These are phyloP conservation scores for Fusarium musae DNA, from an alignment of 2,329 filamentous ascomycete species.

Conservation along the genomic window DNA sequence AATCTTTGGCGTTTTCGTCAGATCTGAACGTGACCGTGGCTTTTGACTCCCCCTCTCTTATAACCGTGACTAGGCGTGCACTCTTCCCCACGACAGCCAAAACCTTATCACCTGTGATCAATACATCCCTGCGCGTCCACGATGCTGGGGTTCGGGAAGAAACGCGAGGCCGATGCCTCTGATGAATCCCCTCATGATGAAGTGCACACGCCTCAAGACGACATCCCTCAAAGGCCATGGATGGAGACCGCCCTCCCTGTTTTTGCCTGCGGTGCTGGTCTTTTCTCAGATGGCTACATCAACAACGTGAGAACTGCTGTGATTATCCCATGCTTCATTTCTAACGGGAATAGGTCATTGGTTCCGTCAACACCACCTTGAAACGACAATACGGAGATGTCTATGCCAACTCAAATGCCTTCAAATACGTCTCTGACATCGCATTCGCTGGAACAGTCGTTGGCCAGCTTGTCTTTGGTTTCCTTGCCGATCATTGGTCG, in stretches of 20 bases:
- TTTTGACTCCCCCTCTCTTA: background rate
- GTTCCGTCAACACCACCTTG: conserved; percentile 85
- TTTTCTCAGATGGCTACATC: conserved; percentile 93
- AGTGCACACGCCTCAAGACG: background rate
- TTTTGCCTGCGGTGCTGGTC: conserved; percentile 87
- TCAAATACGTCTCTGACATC: conserved; percentile 81
- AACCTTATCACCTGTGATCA: background rate
- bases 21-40: background rate
- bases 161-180: conserved; percentile 14
- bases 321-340: background rate
- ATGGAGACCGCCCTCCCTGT: conserved; percentile 65
- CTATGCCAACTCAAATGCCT: conserved; percentile 76
- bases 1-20: background rate
- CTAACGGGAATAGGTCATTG: conserved; percentile 73
- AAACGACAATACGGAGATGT: conserved; percentile 71
- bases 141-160: conserved; percentile 37
- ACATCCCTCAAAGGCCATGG: conserved; percentile 27
- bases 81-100: background rate
- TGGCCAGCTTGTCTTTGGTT: conserved; percentile 84
- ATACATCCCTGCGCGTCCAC: background rate
- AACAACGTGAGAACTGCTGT: conserved; percentile 71
- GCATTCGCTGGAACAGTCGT: conserved; percentile 88
- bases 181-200: conserved; percentile 13
- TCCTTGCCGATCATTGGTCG: conserved; percentile 84
- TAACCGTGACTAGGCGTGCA: conserved; percentile 17